A percentile compares a stretch with the other conserved stretches of the same genome.
Evolutionary conservation across 192 early-diverging fungal genomes (phyloP).

Genomic region (Powellomyces hirtus): DNA sequence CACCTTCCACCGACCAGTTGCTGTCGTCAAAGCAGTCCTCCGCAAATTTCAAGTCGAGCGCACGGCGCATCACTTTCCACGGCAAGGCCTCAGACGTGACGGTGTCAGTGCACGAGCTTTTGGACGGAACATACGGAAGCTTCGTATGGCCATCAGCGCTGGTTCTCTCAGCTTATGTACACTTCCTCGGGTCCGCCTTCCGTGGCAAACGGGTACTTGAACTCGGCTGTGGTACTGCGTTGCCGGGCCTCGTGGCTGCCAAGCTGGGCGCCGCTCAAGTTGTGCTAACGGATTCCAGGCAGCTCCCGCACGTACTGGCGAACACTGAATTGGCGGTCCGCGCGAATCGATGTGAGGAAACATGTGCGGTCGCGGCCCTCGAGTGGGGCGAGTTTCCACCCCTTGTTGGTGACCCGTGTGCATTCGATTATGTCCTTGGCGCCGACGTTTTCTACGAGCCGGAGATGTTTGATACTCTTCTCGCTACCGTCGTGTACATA

Average conservation of each 20-base stretch:
- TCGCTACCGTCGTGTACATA: slow-evolving; percentile 60
- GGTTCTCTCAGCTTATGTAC: slow-evolving; percentile 63
- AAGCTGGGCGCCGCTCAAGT: slow-evolving; percentile 18
- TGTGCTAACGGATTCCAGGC: slow-evolving; percentile 22
- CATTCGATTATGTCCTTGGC: slow-evolving; percentile 38
- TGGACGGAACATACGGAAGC: slow-evolving; percentile 58
- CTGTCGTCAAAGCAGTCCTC: no score
- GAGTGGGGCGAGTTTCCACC: slow-evolving; percentile 25
- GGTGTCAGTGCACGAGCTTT: slow-evolving; percentile 33
- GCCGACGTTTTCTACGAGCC: slow-evolving; percentile 49
- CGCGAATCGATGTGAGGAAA: slow-evolving; percentile 20
- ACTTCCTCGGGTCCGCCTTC: slow-evolving; percentile 21
- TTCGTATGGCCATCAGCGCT: slow-evolving; percentile 75
- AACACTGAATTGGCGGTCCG: slow-evolving; percentile 10
- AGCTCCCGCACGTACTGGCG: slow-evolving; percentile 34
- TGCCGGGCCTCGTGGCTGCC: slow-evolving; percentile 56
- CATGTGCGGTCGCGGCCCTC: neutral
- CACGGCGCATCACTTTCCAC: neutral
- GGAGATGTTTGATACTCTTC: slow-evolving; percentile 58
- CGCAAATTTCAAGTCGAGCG: no score
- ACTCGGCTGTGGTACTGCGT: slow-evolving; percentile 63
- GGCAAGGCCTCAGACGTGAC: neutral
- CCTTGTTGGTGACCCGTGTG: neutral
- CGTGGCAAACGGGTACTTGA: slow-evolving; percentile 35
- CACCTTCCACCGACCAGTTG: no score